phyloP scores from a whole-genome alignment of 495 filamentous ascomycete species.

The Daldinia vernicosa region DNA sequence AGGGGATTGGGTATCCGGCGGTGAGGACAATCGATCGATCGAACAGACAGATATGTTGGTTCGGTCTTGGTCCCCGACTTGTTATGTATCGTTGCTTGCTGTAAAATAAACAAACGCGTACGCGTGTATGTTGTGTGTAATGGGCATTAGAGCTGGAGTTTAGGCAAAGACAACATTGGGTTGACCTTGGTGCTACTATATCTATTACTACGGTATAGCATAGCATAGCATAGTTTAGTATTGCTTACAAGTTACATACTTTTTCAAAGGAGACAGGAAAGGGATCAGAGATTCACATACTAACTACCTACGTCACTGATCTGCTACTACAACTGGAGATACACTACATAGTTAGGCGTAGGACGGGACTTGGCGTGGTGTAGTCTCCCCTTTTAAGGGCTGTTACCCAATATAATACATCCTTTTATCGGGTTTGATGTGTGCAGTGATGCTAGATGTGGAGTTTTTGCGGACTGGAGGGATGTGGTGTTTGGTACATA shows the following conservation, averaged over 20 bases:
- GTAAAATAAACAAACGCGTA: constrained; percentile 20
- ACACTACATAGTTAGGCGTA: too few relatives aligned
- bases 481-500: too few relatives aligned
- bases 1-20: constrained; percentile 3
- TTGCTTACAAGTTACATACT: neutral
- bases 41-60: neutral
- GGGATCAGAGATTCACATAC: too few relatives aligned
- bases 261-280: neutral
- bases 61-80: neutral
- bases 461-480: too few relatives aligned
- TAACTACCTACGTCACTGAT: too few relatives aligned
- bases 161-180: neutral
- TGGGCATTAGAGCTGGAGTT: constrained; percentile 36
- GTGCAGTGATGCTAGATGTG: too few relatives aligned
- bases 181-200: neutral
- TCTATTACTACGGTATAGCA: constrained; percentile 24
- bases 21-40: neutral
- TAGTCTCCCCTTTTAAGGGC: too few relatives aligned
- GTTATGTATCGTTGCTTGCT: constrained; percentile 9
- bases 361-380: too few relatives aligned
- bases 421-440: too few relatives aligned
- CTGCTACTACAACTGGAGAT: too few relatives aligned
- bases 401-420: too few relatives aligned
- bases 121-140: constrained; percentile 16
- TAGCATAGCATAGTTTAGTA: neutral